Evolutionary conservation across 305 asterid genomes (phyloP).

Genomic region (Withania somnifera): DNA sequence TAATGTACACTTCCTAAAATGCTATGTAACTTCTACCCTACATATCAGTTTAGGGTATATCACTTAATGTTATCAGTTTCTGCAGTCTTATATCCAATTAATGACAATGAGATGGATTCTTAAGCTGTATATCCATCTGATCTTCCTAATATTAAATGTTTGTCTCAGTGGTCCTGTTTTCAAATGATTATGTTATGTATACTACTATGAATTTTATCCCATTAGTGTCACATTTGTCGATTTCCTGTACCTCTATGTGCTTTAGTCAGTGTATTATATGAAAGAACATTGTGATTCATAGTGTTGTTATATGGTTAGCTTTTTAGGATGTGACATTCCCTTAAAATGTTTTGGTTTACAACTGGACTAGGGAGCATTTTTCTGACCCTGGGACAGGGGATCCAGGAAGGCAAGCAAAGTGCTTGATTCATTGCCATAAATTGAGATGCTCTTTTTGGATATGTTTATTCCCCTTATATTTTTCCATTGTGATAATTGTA

Average conservation of each 20-base stretch:
- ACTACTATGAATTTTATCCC: not conserved
- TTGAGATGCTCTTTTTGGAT: not conserved
- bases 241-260: not conserved
- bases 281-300: not conserved
- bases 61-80: not conserved
- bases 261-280: not conserved
- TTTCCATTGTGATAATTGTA: not conserved
- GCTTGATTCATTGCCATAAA: not conserved
- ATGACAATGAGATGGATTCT: not conserved
- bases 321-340: not conserved
- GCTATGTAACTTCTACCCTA: not conserved
- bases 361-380: not conserved
- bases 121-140: not conserved
- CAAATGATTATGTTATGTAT: not conserved
- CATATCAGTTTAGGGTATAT: not conserved
- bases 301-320: not conserved
- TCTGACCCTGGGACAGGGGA: not conserved
- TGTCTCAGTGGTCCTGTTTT: not conserved
- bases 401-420: not conserved
- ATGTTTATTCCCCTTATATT: not conserved
- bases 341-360: not conserved
- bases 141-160: not conserved
- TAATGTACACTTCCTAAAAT: not conserved
- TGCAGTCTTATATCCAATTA: not conserved
- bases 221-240: not conserved